Evolutionary conservation across 805 yeast species (phyloP), one percentile per base, ranked within the genome.

Genomic region (Debaryomyces castellii): DNA sequence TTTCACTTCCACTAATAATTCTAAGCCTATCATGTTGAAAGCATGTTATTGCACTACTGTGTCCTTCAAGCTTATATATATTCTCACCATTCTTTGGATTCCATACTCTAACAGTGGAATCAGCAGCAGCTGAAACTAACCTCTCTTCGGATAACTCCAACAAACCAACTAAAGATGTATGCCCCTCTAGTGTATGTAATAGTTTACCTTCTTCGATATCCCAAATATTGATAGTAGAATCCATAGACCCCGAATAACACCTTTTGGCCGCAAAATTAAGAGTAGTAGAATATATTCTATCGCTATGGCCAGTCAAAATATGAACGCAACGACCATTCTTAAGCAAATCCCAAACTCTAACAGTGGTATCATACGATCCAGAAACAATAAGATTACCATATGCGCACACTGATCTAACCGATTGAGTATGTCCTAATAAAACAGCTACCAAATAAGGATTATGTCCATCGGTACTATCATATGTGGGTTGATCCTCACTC

Each of bases 61-160:
- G 92, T 25, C 96, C 96, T 53, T 87, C 85, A 47, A 90, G 77
- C 40, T 86, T 80, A 58, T 81, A 80, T 41, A 73, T 71, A 35
- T 87, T 80, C 17, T 77, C 76, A 23, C 88, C 90, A 7, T 83
- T 78, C 22, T 80, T 80, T 1, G 97, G 94, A 59, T 94, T 87
- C 99, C 99, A 94, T 1, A 92, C 85, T 42, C 97, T 77, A 35
- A 94, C 74, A 0, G 97, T 85, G 3, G 94, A 81, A 64, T 94
- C 99, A 0, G 98, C 98, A 2, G 97, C 98, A 0, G 97, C 99
- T 38, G 96, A 86, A 1, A 92, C 96, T 10, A 94, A 71, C 40
- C 81, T 83, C 28, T 85, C 82, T 21, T 85, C 83, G 5, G 89
- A 82, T 7, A 91, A 76, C 38, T 88, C 89, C 22, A 92, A 73